Evolutionary conservation across 352 stramenopile genomes (phyloP), one percentile per base, ranked within the genome.

Genomic region (Phytophthora constricta): DNA sequence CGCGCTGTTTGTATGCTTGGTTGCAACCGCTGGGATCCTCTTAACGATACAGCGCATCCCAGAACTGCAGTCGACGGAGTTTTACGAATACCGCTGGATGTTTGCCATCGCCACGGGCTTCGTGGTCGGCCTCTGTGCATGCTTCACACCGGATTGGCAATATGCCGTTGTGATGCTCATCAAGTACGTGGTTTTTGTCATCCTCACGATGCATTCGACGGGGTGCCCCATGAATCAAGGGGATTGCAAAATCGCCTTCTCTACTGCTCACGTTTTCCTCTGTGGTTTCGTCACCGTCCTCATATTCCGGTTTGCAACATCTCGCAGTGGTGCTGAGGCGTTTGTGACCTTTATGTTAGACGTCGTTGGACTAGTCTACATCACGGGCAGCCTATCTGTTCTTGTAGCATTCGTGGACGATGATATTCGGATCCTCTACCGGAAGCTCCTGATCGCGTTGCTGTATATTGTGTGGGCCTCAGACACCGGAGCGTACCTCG

Each of bases 401-500:
- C 49, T 89, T 11, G 70, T 89, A 14, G 71, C 73, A 0, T 80
- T 87, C 34, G 78, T 89, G 48, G 80, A 89, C 47, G 77, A 86
- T 54, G 72, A 78, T 58, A 80, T 84, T 53, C 61, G 68, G 1
- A 74, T 67, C 43, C 59, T 80, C 11, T 86, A 84, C 37, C 77
- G 80, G n/a, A 83, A 89, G 41, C 49, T 86, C 14, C 74, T 86
- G 1, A 87, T 90, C 27, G 80, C 79, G 45, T 56, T 90, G 58
- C 70, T 90, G 10, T 86, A 82, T 47, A 82, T 90, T 16, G 82
- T 86, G 11, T 90, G 82, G 82, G 79, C 76, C 22, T 89, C 83
- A 48, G 96, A 98, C 72, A 93, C 98, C 13, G 93, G 93, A 34
- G 95, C 94, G 7, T 99, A 98, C 69, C 91, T 98, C 50, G 85